Evolutionary conservation across 306 rosid species (phyloP).

Genomic region (Vachellia collinsii): DNA sequence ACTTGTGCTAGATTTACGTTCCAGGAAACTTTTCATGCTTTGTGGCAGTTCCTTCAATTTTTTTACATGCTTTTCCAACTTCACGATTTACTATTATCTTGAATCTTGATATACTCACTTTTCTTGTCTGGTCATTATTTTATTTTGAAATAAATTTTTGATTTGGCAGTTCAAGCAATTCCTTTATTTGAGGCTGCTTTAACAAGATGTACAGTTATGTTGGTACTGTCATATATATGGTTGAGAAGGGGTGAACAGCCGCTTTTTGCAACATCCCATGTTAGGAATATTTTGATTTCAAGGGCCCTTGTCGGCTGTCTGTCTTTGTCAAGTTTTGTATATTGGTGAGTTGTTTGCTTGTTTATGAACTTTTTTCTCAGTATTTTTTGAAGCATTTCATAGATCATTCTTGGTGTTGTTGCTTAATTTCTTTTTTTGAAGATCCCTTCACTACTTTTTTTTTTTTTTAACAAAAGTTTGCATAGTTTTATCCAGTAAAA

Average conservation of each 20-base stretch:
- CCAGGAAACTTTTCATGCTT: neutral
- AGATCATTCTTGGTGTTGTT: neutral
- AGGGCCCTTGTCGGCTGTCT: slow-evolving; percentile 73
- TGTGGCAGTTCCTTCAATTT: neutral
- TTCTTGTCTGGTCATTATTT: too few species aligned
- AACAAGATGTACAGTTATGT: slow-evolving; percentile 65
- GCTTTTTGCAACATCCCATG: slow-evolving; percentile 55
- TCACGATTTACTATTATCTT: neutral
- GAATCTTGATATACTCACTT: too few species aligned
- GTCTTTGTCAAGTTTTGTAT: slow-evolving; percentile 73
- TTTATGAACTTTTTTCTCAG: too few species aligned
- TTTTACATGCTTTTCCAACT: neutral
- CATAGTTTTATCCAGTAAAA: slow-evolving; percentile 9
- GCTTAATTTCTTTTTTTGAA: slow-evolving; percentile 15
- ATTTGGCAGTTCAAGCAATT: slow-evolving; percentile 78
- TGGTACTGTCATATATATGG: slow-evolving; percentile 73
- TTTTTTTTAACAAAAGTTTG: slow-evolving; percentile 1
- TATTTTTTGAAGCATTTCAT: too few species aligned
- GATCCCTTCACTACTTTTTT: slow-evolving; percentile 10
- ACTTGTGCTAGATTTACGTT: neutral
- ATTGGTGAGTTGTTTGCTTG: too few species aligned
- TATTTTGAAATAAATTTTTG: slow-evolving; percentile 44
- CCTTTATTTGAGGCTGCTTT: slow-evolving; percentile 84
- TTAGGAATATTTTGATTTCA: slow-evolving; percentile 63
- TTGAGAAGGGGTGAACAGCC: slow-evolving; percentile 72